A percentile compares a stretch with the other conserved stretches of the same genome.
Conservation (phyloP, 2,329 filamentous ascomycete genomes). For the Pseudopithomyces maydicus region DNA sequence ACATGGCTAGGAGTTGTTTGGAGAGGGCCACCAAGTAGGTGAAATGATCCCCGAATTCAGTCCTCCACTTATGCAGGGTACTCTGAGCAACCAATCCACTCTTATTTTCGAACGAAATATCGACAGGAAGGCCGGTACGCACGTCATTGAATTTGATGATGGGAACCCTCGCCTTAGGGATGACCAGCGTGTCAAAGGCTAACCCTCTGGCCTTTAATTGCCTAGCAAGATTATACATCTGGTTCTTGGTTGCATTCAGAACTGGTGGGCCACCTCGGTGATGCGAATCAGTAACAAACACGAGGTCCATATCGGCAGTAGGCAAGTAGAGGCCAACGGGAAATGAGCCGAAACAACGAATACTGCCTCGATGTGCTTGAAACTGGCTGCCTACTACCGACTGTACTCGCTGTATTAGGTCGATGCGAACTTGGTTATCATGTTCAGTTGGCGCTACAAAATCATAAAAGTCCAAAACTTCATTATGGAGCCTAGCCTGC, state of each 20-base stretch:
- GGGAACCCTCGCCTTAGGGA: constrained; percentile 80
- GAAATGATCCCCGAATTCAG: constrained; percentile 79
- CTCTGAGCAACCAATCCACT: constrained; percentile 79
- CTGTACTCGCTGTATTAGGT: constrained; percentile 73
- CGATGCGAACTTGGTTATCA: constrained; percentile 75
- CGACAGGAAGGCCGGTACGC: constrained; percentile 79
- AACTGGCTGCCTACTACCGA: constrained; percentile 54
- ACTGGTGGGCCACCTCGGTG: constrained; percentile 49
- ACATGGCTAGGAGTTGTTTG: constrained; percentile 91
- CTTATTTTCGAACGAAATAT: constrained; percentile 92
- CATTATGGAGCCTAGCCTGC: constrained; percentile 74
- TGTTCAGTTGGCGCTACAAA: constrained; percentile 78
- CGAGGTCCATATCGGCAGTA: constrained; percentile 91
- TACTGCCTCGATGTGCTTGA: constrained; percentile 54
- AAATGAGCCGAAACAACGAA: constrained; percentile 90
- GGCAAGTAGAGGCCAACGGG: constrained; percentile 78
- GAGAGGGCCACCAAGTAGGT: constrained; percentile 82
- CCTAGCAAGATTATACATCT: constrained; percentile 65
- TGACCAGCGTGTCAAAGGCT: constrained; percentile 67
- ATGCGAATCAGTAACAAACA: constrained; percentile 72
- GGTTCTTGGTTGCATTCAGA: constrained; percentile 38
- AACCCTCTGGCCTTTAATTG: constrained; percentile 63
- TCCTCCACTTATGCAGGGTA: constrained; percentile 79
- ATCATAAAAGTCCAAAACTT: constrained; percentile 87
- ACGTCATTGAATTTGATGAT: constrained; percentile 89